Base-by-base conservation (phyloP, 208 protist species). In the Wallacemonas sp. region DNA sequence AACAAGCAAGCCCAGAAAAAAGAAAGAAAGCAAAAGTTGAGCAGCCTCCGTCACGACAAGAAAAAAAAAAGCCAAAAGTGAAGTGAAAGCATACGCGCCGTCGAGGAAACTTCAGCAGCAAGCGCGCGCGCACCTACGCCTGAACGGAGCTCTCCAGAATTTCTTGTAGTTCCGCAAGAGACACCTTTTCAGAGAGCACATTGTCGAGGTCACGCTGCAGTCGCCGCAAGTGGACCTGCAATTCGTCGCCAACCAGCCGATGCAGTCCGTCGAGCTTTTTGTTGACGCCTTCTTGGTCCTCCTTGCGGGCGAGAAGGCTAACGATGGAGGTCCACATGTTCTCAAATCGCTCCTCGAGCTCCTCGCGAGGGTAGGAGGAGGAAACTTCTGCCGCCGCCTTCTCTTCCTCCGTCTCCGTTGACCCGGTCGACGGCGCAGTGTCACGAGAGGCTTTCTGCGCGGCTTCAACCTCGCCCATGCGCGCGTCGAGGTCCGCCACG, bases 331-430 rank as follows among this genome's bases (percentile, higher is more conserved):
- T 69, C 86, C 84, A 92, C 39, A 92, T 80, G 65, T 76, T 88
- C 68, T 89, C 82, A 50, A 94, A 70, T 28, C 89, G 83, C 57
- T 79, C 77, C 57, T 95, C 89, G 16, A 94, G 54, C 65, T 87
- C 55, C 7, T 68, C 31, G 36, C 70, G 73, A 11, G 61, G 72
- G 65, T 87, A 89, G 57, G 42, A 72, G 14, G 45, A n/a, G 12
- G 32, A 61, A 0, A 55, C 54, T 18, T 32, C 61, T 12, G 18
- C 26, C 14, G 59, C 28, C 1, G 23, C 14, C 38, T 42, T 42
- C 25, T 26, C 29, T 41, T 54, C 44, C 44, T 26, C 36, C 10
- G 14, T 41, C 36, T 41, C n/a, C n/a, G n/a, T n/a, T n/a, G n/a
- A n/a, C n/a, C n/a, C n/a, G n/a, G n/a, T n/a, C n/a, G 36, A 41